phyloP scores from a whole-genome alignment of 2,329 filamentous ascomycete genomes.

The Colletotrichum orbiculare region DNA sequence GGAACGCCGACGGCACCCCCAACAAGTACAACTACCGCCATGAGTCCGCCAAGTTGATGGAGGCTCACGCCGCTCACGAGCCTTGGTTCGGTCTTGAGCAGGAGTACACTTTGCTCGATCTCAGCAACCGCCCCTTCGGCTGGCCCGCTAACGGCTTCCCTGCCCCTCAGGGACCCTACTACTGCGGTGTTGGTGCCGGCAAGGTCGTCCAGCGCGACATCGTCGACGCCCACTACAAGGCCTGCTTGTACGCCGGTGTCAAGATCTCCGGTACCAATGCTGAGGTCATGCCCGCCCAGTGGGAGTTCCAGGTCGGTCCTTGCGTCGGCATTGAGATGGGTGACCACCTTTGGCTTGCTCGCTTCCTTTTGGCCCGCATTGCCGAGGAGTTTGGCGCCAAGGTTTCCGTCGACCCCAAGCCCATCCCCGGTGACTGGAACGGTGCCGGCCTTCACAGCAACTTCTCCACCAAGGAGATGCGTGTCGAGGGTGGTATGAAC shows the following conservation, averaged over 20 bases:
- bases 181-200: constrained; percentile 90
- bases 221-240: constrained; percentile 93
- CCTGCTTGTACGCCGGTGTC: constrained; percentile 74
- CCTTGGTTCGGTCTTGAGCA: constrained; percentile 99
- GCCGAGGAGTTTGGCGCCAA: constrained; percentile 97
- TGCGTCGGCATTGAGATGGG: constrained; percentile 91
- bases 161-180: constrained; percentile 93
- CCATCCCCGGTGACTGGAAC: constrained; percentile 89
- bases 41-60: constrained; percentile 90
- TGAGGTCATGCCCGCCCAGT: constrained; percentile 98
- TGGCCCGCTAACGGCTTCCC: constrained; percentile 83
- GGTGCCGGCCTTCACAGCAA: constrained; percentile 94
- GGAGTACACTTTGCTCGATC: constrained; percentile 82
- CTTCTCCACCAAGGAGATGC: constrained; percentile 91
- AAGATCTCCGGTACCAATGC: constrained; percentile 99
- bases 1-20: constrained; percentile 91
- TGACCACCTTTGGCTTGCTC: constrained; percentile 91
- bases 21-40: constrained; percentile 99
- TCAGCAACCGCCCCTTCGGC: constrained; percentile 89
- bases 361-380: constrained; percentile 87
- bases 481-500: constrained; percentile 91
- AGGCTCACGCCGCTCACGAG: constrained; percentile 81
- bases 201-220: constrained; percentile 99
- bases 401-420: constrained; percentile 96
- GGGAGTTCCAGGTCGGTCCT: constrained; percentile 97